Evolutionary conservation across 495 filamentous ascomycete species (phyloP).

Genomic region (Pseudevernia furfuracea): DNA sequence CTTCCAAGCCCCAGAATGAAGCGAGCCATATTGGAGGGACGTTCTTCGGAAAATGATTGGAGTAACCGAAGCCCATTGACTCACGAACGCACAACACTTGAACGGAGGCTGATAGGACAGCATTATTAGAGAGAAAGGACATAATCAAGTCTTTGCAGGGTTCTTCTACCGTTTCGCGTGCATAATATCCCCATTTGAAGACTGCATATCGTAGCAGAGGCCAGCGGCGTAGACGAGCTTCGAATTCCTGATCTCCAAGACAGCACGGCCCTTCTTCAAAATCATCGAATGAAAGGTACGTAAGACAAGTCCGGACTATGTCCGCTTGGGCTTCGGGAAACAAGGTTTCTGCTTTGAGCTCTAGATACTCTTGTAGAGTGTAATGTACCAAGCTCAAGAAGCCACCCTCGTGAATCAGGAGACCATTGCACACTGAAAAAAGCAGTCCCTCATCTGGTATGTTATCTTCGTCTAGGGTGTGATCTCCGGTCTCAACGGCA

Average conservation of each 20-base stretch:
- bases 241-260: neutral
- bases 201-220: neutral
- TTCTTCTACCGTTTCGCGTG: neutral
- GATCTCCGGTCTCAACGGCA: conserved; percentile 22
- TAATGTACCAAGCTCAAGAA: conserved; percentile 22
- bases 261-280: conserved; percentile 10
- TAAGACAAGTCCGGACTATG: conserved; percentile 28
- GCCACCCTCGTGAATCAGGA: conserved; percentile 20
- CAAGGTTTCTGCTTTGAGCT: neutral
- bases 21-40: neutral
- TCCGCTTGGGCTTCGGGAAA: conserved; percentile 27
- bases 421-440: conserved; percentile 22
- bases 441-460: conserved; percentile 16
- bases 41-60: neutral
- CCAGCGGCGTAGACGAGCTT: neutral
- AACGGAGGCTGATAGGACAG: neutral
- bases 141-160: neutral
- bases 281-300: conserved; percentile 28
- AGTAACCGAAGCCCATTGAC: neutral
- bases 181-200: neutral
- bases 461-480: conserved; percentile 19
- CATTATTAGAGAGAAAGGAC: neutral
- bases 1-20: neutral
- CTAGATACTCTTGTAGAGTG: conserved; percentile 25
- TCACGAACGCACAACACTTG: neutral